Conservation (phyloP, 1,139 yeast species). For the Pichia sp. region DNA sequence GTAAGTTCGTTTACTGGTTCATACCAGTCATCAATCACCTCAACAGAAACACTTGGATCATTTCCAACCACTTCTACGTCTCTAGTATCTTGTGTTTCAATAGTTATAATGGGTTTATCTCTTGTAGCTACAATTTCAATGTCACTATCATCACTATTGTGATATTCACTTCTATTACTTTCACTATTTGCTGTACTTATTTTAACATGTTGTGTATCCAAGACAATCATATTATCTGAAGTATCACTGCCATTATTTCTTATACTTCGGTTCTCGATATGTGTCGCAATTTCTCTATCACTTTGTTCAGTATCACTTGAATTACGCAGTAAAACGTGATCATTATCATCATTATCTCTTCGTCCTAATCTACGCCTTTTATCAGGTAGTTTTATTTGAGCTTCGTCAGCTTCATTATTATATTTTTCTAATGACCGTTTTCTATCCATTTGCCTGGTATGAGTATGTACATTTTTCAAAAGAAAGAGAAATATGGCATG, state of each 20-base stretch:
- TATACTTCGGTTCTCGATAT: not conserved
- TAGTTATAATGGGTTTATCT: not conserved
- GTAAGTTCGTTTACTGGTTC: not conserved
- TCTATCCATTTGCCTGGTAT: not conserved
- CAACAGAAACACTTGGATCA: conserved; percentile 6
- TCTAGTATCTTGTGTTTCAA: not conserved
- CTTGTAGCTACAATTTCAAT: conserved; percentile 4
- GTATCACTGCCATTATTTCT: not conserved
- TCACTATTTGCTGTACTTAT: conserved; percentile 1
- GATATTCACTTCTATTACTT: not conserved
- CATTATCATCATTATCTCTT: not conserved
- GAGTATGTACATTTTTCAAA: not conserved
- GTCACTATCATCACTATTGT: not conserved
- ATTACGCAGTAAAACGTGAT: not conserved
- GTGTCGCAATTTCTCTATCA: not conserved
- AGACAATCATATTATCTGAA: not conserved
- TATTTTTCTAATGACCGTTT: not conserved
- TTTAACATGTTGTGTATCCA: not conserved
- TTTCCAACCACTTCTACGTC: not conserved
- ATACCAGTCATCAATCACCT: conserved; percentile 7
- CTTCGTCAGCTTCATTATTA: not conserved
- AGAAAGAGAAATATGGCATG: not conserved
- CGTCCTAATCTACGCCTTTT: not conserved
- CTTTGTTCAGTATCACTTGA: not conserved
- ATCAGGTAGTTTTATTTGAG: no score